Evolutionary conservation across 2,329 filamentous ascomycete species (phyloP), one percentile per base, ranked within the genome.

Genomic region (Ilyonectria mors-panacis): DNA sequence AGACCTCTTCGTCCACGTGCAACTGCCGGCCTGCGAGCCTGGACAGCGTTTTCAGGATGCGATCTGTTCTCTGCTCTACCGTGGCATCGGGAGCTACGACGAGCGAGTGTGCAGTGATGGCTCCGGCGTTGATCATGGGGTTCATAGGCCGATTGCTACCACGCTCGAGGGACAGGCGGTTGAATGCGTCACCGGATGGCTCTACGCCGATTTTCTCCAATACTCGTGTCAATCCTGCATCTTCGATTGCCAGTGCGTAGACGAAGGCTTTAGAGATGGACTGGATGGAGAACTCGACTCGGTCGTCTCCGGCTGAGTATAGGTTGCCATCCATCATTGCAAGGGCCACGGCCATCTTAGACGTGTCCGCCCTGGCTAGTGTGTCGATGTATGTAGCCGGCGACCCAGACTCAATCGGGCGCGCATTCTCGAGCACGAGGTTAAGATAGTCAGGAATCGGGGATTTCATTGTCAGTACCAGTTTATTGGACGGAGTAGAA

Each of bases 201-300:
- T 82, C 81, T 2, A 82, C 81, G 55, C 80, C 81, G 19, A 82
- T 81, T 64, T 81, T 82, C 60, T 79, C 74, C 48, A 82, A 59
- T 0, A 82, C 81, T n/a, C 66, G 67, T 0, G 73, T 66, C 19
- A 82, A 63, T 0, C 81, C 81, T 1, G 75, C 72, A 56, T 82
- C 81, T 54, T 81, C 79, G 39, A 82, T 82, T 10, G 81, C 81
- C 4, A 82, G 66, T 2, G 81, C 80, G 65, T 82, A 82, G 30
- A 82, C 80, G 57, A 82, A 82, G 1, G 80, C 75, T 50, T 82
- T 82, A 13, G 81, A 81, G 57, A 82, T 82, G 70, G 80, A 82
- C 60, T 82, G 80, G 37, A 82, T 82, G 1, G 81, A 82, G 62
- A 82, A 82, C 60, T 82, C 81, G 51, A 81, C 66, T 10, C 73